These are phyloP conservation scores for Papiliotrema laurentii DNA, from an alignment of 1,284 basidiomycete species.

Conservation along the genomic window DNA sequence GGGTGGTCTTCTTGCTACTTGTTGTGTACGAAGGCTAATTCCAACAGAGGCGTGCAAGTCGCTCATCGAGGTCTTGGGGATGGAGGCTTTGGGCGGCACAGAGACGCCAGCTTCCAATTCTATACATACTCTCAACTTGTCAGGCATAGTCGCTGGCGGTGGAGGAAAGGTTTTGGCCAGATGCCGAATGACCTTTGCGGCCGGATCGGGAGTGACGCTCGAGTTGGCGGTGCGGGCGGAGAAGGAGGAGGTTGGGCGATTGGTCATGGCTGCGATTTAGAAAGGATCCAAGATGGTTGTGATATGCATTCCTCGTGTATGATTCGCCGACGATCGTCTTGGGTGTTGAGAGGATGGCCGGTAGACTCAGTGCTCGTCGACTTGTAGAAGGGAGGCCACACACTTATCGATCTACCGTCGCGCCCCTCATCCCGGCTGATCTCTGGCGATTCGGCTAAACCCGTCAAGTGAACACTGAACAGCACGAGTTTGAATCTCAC, in stretches of 20 bases:
- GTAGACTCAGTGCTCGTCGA: too few relatives aligned
- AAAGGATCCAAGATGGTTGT: not conserved
- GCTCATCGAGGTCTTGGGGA: constrained; percentile 67
- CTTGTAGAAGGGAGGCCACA: too few relatives aligned
- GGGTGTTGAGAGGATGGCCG: too few relatives aligned
- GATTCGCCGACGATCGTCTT: too few relatives aligned
- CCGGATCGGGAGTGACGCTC: constrained; percentile 88
- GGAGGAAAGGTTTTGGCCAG: constrained; percentile 90
- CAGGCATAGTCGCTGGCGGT: constrained; percentile 81
- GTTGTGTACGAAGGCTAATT: not conserved
- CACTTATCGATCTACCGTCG: too few relatives aligned
- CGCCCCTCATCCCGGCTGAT: too few relatives aligned
- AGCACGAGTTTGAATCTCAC: too few relatives aligned
- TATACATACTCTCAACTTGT: constrained; percentile 91
- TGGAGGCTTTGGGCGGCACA: constrained; percentile 91
- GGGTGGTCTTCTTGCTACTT: constrained; percentile 27
- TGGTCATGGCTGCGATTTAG: constrained; percentile 87
- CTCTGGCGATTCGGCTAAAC: too few relatives aligned
- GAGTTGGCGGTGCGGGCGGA: constrained; percentile 92
- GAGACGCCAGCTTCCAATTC: constrained; percentile 74
- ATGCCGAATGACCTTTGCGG: constrained; percentile 90
- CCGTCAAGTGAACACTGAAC: too few relatives aligned
- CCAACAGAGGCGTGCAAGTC: constrained; percentile 36
- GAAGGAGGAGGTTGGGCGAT: constrained; percentile 73
- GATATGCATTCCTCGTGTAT: constrained; percentile 3